Conservation (phyloP, 1,284 basidiomycete species). For the Heterobasidion parviporum region DNA sequence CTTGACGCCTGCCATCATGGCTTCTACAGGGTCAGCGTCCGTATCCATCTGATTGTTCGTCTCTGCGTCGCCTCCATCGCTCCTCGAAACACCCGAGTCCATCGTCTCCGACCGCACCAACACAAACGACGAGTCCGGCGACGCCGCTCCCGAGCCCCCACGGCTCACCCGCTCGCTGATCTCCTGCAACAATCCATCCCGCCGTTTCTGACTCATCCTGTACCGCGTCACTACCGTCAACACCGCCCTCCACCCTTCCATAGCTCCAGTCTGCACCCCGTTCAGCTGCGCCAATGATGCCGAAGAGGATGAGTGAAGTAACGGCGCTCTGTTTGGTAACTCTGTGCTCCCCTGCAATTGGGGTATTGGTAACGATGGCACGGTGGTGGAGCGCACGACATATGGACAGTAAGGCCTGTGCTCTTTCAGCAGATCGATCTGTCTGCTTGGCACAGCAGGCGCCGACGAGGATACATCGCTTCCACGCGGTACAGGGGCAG, state of each 20-base stretch:
- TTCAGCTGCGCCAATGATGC: slow-evolving; percentile 20
- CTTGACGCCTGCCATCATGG: slow-evolving; percentile 70
- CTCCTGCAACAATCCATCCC: slow-evolving; percentile 24
- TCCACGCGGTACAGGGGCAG: slow-evolving; percentile 14
- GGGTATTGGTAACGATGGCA: slow-evolving; percentile 47
- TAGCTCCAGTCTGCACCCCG: slow-evolving; percentile 17
- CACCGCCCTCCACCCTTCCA: slow-evolving; percentile 77
- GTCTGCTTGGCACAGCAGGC: slow-evolving; percentile 30
- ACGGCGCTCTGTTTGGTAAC: slow-evolving; percentile 10
- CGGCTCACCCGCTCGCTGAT: slow-evolving; percentile 6
- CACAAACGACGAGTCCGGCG: not conserved
- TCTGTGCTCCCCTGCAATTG: slow-evolving; percentile 14
- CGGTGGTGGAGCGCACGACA: slow-evolving; percentile 56
- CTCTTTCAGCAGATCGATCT: slow-evolving; percentile 68
- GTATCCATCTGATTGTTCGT: slow-evolving; percentile 9
- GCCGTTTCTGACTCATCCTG: slow-evolving; percentile 50
- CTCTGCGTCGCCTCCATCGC: not conserved
- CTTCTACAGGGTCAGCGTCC: slow-evolving; percentile 52
- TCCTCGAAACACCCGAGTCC: not conserved
- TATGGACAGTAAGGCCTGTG: slow-evolving; percentile 79
- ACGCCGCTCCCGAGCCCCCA: not conserved
- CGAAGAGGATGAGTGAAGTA: slow-evolving; percentile 12
- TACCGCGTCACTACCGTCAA: slow-evolving; percentile 57
- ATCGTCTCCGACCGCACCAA: not conserved
- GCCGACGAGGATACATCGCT: slow-evolving; percentile 6